Evolutionary conservation across 75 land plant species (phyloP), one percentile per base, ranked within the genome.

Genomic region (Pinus taeda): DNA sequence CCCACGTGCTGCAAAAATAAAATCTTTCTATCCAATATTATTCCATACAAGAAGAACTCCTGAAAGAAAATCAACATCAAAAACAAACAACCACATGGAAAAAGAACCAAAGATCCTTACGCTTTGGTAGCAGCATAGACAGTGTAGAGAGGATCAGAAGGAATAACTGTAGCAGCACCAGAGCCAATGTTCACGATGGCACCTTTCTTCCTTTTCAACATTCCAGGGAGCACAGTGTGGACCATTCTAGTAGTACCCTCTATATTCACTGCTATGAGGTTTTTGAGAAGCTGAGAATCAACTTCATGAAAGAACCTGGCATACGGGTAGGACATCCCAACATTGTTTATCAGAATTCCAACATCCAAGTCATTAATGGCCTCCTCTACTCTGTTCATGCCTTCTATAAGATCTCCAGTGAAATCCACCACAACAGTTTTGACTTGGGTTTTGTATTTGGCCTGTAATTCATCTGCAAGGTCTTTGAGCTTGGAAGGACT

Each of bases 91-190:
- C 70, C 4, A 73, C 15, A n/a, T 61, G 74, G 29, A 21, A 60
- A 64, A 78, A 66, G 37, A 21, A 26, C 66, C 33, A 36, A 39
- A 45, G 65, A 39, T 45, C 61, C 92, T 80, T 82, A 97, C 98
- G 92, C 92, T 87, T 97, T 97, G 30, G 94, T 90, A 55, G 94
- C 99, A 45, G 94, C 94, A 82, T 97, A 97, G 60, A 97, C 81
- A 9, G 91, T 75, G 66, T 91, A 95, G 20, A 97, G 91, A 66
- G 99, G 99, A 77, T 91, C 87, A 0, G 98, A 89, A 18, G 98
- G 96, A 42, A 97, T 64, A n/a, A 90, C 86, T 61, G 79, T 77
- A 12, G 92, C 89, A 62, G 94, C 88, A 0, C 98, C 99, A 18
- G 99, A 97, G 4, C 99, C 99, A 55, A 97, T 77, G 62, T 95